Conservation (phyloP, 768 basidiomycete genomes). For the Boletus patriciae region DNA sequence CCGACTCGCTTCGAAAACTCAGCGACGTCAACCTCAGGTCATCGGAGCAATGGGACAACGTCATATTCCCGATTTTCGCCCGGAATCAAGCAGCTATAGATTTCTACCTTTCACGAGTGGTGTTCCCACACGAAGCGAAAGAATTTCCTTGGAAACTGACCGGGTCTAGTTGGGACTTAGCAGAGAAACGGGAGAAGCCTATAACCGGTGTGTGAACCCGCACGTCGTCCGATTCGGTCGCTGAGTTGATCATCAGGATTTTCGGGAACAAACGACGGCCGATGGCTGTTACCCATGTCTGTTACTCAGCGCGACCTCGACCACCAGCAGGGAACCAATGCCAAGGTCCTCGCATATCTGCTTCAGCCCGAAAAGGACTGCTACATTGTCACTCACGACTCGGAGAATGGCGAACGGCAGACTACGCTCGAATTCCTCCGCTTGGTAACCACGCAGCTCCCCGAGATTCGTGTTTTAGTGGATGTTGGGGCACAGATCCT, state of each 20-base stretch:
- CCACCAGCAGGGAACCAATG: constrained; percentile 41
- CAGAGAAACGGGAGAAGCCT: constrained; percentile 15
- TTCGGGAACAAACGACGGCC: constrained; percentile 40
- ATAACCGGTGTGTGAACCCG: constrained; percentile 3
- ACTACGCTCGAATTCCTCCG: constrained; percentile 18
- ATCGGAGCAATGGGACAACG: constrained; percentile 4
- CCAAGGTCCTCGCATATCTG: constrained; percentile 32
- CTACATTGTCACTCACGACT: constrained; percentile 10
- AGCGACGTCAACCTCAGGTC: constrained; percentile 3
- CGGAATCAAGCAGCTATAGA: constrained; percentile 2
- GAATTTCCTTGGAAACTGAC: constrained; percentile 33
- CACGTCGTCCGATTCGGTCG: neutral
- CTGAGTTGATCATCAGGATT: constrained; percentile 26
- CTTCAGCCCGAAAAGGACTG: constrained; percentile 20
- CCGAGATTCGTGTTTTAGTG: constrained; percentile 44
- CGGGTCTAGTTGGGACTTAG: constrained; percentile 38
- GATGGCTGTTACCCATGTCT: constrained; percentile 36
- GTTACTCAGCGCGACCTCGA: constrained; percentile 29
- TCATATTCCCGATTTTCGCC: neutral
- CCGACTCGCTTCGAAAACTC: neutral
- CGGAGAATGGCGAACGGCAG: neutral
- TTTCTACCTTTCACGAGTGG: constrained; percentile 27
- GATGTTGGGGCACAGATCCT: constrained; percentile 59
- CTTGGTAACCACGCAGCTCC: constrained; percentile 31
- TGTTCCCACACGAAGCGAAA: constrained; percentile 36